phyloP scores from a whole-genome alignment of 352 stramenopile genomes.

The Phytophthora macrochlamydospora region DNA sequence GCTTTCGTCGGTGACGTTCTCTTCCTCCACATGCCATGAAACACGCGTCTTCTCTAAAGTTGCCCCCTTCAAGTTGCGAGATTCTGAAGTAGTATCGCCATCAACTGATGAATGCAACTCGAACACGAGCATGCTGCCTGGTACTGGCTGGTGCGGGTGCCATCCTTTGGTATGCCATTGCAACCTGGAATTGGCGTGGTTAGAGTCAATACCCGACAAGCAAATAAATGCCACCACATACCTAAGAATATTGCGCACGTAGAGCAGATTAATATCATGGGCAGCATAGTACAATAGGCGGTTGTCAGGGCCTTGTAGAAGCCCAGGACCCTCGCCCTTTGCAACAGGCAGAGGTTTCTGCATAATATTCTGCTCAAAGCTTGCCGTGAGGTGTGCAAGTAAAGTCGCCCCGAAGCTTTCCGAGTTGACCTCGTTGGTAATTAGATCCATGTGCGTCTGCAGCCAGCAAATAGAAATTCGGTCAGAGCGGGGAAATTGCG shows the following conservation, averaged over 20 bases:
- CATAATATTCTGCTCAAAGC: constrained; percentile 67
- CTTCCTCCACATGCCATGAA: constrained; percentile 14
- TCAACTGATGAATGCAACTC: constrained; percentile 51
- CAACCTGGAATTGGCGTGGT: constrained; percentile 33
- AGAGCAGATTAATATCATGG: constrained; percentile 84
- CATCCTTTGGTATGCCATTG: constrained; percentile 76
- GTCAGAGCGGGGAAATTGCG: constrained; percentile 1
- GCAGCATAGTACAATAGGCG: constrained; percentile 74
- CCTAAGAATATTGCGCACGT: constrained; percentile 75
- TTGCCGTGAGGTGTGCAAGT: constrained; percentile 75
- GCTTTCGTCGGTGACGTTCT: constrained; percentile 16
- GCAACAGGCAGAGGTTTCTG: constrained; percentile 46
- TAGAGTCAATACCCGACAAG: not conserved
- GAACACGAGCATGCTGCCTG: constrained; percentile 79
- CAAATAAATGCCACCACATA: constrained; percentile 15
- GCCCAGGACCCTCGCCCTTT: constrained; percentile 51
- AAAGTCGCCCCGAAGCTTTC: constrained; percentile 78
- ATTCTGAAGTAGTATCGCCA: constrained; percentile 17
- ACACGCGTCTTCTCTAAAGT: constrained; percentile 3
- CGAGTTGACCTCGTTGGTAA: constrained; percentile 82
- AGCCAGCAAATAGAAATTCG: constrained; percentile 6
- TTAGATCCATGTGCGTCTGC: constrained; percentile 76
- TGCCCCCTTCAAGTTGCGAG: constrained; percentile 18
- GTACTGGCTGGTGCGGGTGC: constrained; percentile 73
- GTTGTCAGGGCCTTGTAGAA: constrained; percentile 59